phyloP scores from a whole-genome alignment of 139 green algal genomes.

The Chlorella sp. region DNA sequence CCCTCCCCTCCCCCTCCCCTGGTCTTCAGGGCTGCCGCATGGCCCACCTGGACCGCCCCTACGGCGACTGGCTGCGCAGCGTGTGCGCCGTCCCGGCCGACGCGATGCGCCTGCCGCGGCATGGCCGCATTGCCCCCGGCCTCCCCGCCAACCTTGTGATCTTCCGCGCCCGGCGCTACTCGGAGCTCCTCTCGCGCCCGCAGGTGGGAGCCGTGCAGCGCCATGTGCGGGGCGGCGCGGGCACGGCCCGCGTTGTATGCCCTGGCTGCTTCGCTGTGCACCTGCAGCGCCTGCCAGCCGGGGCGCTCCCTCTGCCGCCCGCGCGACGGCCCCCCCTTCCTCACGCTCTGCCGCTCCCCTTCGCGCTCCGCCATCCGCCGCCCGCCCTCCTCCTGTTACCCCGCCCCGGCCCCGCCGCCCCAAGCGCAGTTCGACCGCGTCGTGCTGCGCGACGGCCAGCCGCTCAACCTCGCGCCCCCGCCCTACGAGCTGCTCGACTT shows the following conservation, averaged over 20 bases:
- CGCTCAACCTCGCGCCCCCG: constrained; percentile 27
- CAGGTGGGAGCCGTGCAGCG: too few species aligned
- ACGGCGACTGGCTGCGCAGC: constrained; percentile 49
- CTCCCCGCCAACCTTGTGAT: constrained; percentile 65
- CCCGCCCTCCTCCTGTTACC: too few species aligned
- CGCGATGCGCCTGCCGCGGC: constrained; percentile 57
- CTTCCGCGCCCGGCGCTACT: constrained; percentile 62
- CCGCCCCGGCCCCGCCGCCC: too few species aligned
- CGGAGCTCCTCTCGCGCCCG: constrained; percentile 63
- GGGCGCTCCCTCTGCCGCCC: too few species aligned
- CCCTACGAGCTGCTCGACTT: constrained; percentile 55
- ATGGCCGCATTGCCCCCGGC: constrained; percentile 45
- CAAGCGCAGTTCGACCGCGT: constrained; percentile 33
- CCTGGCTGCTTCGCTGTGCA: too few species aligned
- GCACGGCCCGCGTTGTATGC: too few species aligned
- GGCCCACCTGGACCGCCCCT: constrained; percentile 69
- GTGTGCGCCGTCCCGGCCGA: constrained; percentile 55
- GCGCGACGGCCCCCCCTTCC: too few species aligned
- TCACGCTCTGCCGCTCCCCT: too few species aligned
- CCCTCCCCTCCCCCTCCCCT: neutral
- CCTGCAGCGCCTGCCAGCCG: too few species aligned
- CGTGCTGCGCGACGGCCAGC: constrained; percentile 43
- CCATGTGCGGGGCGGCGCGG: too few species aligned
- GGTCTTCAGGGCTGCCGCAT: constrained; percentile 54
- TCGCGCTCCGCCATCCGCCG: too few species aligned